These are phyloP conservation scores for Chlorencoelia australis DNA, from an alignment of 2,329 filamentous ascomycete species.

Conservation along the genomic window DNA sequence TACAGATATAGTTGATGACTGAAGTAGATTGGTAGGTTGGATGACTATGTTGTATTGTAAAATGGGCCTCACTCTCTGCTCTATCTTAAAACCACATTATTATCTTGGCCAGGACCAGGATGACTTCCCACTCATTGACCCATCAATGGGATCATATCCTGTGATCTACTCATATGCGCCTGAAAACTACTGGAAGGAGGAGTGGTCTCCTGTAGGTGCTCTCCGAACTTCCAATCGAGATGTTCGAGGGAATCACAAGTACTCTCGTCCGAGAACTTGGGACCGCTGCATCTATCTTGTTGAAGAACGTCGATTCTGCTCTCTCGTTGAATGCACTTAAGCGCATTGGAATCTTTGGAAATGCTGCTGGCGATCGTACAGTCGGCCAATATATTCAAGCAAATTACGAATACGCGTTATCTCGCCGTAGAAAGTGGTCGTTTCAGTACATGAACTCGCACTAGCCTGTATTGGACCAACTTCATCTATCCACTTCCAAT, in stretches of 20 bases:
- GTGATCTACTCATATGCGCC: background rate
- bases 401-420: constrained; percentile 36
- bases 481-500: background rate
- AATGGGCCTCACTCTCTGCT: no score
- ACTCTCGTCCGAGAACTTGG: constrained; percentile 34
- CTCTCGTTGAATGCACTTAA: constrained; percentile 45
- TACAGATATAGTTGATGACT: no score
- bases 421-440: no score
- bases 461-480: no score
- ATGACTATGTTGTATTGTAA: no score
- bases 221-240: constrained; percentile 54
- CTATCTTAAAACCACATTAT: no score
- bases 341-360: constrained; percentile 42
- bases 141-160: constrained; percentile 9
- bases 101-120: constrained; percentile 42
- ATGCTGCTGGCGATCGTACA: constrained; percentile 51
- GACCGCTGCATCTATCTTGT: constrained; percentile 48
- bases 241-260: constrained; percentile 46
- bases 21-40: no score
- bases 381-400: constrained; percentile 24
- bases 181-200: constrained; percentile 32
- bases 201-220: background rate
- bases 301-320: constrained; percentile 48
- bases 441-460: no score
- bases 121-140: constrained; percentile 26